Base-by-base conservation (phyloP, 2,329 filamentous ascomycete genomes). In the Aspergillus sp. region DNA sequence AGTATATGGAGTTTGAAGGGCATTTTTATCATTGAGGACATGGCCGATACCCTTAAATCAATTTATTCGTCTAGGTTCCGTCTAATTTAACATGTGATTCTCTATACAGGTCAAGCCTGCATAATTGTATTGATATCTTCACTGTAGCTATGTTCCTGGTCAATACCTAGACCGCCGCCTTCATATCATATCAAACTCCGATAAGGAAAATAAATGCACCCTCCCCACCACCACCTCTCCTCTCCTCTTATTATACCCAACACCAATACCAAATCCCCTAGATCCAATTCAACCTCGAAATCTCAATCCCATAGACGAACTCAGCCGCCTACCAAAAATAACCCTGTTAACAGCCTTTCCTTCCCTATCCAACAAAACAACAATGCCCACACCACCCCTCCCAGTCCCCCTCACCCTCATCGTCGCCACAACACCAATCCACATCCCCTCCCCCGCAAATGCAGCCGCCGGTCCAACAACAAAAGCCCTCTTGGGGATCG, bases 401-500 rank as follows among this genome's bases (percentile, higher is more conserved):
- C 24, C 11, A 37, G 65, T 55, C 49, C 63, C 66, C 11, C 64
- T 97, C 54, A 97, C 91, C n/a, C 84, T 97, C 67, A 89, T 98
- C 74, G 91, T 97, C 67, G 93, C 93, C 17, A 96, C 93, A n/a
- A 87, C 88, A 52, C 80, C 79, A 40, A 85, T 82, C 57, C 50
- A 62, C n/a, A 57, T 50, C 8, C 51, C 66, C 61, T 75, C 48
- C 71, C 79, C 53, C 85, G 88, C 95, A 88, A 40, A 17, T 27
- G 50, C 51, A 9, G 19, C 44, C 37, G 5, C 37, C 20, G 6
- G 7, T 6, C 12, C 17, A 37, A 4, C 19, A 82, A 93, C 66
- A 86, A 95, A 73, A 89, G 95, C n/a, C 85, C 85, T 81, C 68
- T 90, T 97, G 80, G 95, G 95, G 72, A 98, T 99, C 68, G 95